Base-by-base conservation (phyloP, 495 filamentous ascomycete genomes). In the Penicillium soppii region DNA sequence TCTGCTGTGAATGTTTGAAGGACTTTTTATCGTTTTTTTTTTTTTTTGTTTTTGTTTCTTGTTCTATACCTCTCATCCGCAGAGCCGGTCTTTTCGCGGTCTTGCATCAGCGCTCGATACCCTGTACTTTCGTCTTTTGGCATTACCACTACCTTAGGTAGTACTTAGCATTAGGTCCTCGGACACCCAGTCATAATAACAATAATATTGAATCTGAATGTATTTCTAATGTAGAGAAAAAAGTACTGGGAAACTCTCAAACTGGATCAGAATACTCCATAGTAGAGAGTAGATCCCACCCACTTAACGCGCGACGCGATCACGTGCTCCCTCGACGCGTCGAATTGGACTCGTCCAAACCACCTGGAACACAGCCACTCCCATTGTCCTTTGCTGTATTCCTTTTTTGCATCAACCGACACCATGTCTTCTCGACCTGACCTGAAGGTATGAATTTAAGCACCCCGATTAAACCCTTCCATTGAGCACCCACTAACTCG, bases 401-500 rank as follows among this genome's bases (percentile, higher is more conserved):
- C 22, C 19, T 7, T 50, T 44, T 41, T 39, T 44, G 38, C 46
- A 57, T 43, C 51, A 27, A 58, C 54, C 55, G 49, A 46, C 60
- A 81, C 52, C 12, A 97, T 96, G 92, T 87, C 87, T 70, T 95
- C 91, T 29, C 78, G 92, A 58, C 92, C 92, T 43, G 92, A 97
- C 62, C 70, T 97, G 29, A 97, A 91, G 82, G 89, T 90, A 71
- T 52, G 40, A 20, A 47, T 27, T 17, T 7, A 7, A 7, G 4
- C 8, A 13, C 13, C 17, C 0, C 7, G 16, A n/a, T 36, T n/a
- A 17, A 19, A 12, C 13, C 26, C 2, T 2, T 37, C 27, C 21
- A 43, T 48, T 45, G 29, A 26, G 5, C 8, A 29, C 41, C 17
- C 21, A 38, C 23, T 46, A 41, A 36, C 52, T 22, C 20, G 22